Conservation (phyloP, 352 stramenopile species). For the Phytophthora ramorum region DNA sequence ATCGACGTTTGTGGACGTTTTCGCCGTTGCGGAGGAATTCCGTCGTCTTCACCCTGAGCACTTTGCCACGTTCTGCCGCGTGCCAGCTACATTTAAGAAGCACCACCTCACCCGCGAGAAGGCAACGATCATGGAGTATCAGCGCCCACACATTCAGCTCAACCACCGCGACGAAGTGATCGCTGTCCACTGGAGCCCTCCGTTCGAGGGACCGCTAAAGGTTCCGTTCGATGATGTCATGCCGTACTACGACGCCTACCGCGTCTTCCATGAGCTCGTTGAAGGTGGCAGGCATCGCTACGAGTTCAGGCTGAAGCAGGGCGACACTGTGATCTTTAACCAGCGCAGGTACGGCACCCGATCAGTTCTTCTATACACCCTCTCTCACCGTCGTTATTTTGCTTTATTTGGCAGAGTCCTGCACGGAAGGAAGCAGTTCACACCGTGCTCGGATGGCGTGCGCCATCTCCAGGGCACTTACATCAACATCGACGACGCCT, state of each 20-base stretch:
- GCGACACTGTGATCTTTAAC: slow-evolving; percentile 89
- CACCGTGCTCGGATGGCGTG: slow-evolving; percentile 66
- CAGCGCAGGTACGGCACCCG: slow-evolving; percentile 42
- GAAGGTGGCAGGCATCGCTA: slow-evolving; percentile 73
- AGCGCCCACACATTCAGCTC: slow-evolving; percentile 93
- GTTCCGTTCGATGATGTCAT: slow-evolving; percentile 77
- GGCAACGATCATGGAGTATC: slow-evolving; percentile 93
- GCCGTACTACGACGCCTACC: slow-evolving; percentile 87
- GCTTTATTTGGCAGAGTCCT: slow-evolving; percentile 51
- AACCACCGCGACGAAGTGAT: slow-evolving; percentile 88
- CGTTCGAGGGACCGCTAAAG: slow-evolving; percentile 94
- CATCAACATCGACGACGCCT: slow-evolving; percentile 88
- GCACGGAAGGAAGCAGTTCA: slow-evolving; percentile 83
- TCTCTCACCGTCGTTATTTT: neutral
- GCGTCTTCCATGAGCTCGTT: slow-evolving; percentile 82
- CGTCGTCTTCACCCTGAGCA: slow-evolving; percentile 64
- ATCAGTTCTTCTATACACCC: neutral
- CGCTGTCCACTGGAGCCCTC: slow-evolving; percentile 93
- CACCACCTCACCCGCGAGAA: slow-evolving; percentile 89
- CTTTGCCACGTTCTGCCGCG: slow-evolving; percentile 79
- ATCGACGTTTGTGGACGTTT: slow-evolving; percentile 89
- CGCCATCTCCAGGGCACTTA: slow-evolving; percentile 89
- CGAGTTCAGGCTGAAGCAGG: slow-evolving; percentile 81
- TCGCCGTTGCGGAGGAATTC: slow-evolving; percentile 77
- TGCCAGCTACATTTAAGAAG: slow-evolving; percentile 96